These are phyloP conservation scores for Phytophthora pseudosyringae DNA, from an alignment of 352 stramenopile genomes.

Conservation along the genomic window DNA sequence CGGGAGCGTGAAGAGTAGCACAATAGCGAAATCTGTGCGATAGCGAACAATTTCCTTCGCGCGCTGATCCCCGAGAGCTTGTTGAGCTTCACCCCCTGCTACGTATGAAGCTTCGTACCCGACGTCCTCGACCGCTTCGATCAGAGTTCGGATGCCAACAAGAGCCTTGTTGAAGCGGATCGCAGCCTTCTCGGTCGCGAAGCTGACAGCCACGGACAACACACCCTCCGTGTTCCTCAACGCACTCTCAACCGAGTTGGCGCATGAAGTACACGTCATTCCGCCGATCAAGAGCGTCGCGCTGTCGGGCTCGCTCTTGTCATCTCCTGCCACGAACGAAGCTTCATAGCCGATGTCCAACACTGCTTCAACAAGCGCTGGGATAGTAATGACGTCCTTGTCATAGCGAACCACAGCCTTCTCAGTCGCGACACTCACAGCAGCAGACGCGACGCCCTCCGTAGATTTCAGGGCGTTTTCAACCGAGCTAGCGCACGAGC, in stretches of 20 bases:
- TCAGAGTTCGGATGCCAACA: slow-evolving; percentile 71
- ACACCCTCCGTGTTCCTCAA: slow-evolving; percentile 74
- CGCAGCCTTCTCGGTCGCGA: slow-evolving; percentile 81
- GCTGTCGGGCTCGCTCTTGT: slow-evolving; percentile 57
- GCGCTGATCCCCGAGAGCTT: slow-evolving; percentile 76
- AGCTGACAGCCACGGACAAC: slow-evolving; percentile 70
- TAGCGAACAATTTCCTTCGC: slow-evolving; percentile 74
- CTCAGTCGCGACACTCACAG: slow-evolving; percentile 84
- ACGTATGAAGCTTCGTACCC: slow-evolving; percentile 35
- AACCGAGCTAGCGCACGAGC: slow-evolving; percentile 87
- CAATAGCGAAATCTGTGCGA: slow-evolving; percentile 76
- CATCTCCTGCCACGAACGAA: slow-evolving; percentile 60
- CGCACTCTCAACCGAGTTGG: slow-evolving; percentile 81
- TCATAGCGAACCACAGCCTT: slow-evolving; percentile 75
- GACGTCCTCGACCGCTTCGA: slow-evolving; percentile 80
- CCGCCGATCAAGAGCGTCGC: slow-evolving; percentile 67
- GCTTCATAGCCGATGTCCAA: slow-evolving; percentile 46
- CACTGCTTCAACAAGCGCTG: slow-evolving; percentile 82
- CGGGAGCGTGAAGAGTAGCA: slow-evolving; percentile 92
- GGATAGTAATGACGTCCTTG: slow-evolving; percentile 58
- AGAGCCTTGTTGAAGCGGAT: slow-evolving; percentile 70
- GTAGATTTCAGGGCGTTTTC: slow-evolving; percentile 68
- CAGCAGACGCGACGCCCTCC: slow-evolving; percentile 64
- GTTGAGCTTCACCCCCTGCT: slow-evolving; percentile 56
- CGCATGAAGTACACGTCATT: slow-evolving; percentile 92